Evolutionary conservation across 2,329 filamentous ascomycete genomes (phyloP).

Genomic region (Falciphora oryzae): DNA sequence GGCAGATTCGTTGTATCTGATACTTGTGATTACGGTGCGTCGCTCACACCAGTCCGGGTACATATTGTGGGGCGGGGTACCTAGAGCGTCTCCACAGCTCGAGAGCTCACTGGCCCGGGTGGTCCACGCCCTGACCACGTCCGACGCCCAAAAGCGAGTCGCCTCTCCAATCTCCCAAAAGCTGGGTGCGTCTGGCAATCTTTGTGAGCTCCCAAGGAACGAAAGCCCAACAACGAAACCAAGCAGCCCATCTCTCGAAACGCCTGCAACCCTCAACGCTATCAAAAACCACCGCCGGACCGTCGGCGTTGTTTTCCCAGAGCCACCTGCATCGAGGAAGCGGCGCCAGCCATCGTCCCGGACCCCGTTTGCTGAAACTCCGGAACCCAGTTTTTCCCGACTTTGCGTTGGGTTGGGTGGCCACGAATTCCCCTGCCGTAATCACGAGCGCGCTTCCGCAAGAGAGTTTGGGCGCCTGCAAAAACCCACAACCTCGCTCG

Average conservation of each 20-base stretch:
- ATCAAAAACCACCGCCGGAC: background rate
- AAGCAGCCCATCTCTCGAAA: background rate
- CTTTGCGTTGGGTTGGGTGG: background rate
- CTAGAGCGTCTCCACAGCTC: background rate
- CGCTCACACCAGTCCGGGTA: background rate
- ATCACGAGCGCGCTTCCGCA: background rate
- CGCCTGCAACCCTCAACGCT: background rate
- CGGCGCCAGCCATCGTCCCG: background rate
- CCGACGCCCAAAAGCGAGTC: background rate
- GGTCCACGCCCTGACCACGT: background rate
- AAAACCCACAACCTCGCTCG: background rate
- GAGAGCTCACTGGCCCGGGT: background rate
- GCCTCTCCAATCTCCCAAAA: background rate
- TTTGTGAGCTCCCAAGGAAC: constrained; percentile 1
- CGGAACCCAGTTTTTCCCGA: background rate
- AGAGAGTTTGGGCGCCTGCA: background rate
- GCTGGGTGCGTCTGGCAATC: background rate
- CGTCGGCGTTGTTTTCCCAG: background rate
- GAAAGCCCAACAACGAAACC: background rate
- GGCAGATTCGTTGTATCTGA: background rate
- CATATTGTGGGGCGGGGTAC: background rate
- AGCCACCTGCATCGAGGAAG: background rate
- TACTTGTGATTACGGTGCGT: background rate
- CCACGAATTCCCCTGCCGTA: background rate
- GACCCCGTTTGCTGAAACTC: background rate